Evolutionary conservation across 2,329 filamentous ascomycete species (phyloP).

Genomic region (Cordyceps farinosa): DNA sequence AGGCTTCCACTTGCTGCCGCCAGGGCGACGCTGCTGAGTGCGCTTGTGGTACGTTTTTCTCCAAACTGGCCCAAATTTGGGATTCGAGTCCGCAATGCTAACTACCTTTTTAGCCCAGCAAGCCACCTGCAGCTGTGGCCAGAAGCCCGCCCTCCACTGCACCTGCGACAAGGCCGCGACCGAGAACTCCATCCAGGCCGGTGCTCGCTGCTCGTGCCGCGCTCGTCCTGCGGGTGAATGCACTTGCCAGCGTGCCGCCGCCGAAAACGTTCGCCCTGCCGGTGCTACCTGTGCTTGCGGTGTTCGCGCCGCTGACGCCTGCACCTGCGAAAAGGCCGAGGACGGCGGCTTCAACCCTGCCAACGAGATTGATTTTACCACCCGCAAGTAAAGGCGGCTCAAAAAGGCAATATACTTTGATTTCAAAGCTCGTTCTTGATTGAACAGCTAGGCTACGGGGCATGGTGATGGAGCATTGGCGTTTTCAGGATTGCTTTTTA

Average conservation of each 20-base stretch:
- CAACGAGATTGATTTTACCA: conserved; percentile 86
- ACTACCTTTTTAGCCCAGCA: conserved; percentile 47
- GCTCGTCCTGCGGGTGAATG: conserved; percentile 75
- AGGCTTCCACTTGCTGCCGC: conserved; percentile 54
- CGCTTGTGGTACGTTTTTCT: conserved; percentile 50
- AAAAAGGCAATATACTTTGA: neutral
- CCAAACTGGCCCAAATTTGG: neutral
- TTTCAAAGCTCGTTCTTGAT: neutral
- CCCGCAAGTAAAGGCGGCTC: conserved; percentile 44
- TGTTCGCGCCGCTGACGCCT: conserved; percentile 64
- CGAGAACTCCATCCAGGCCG: conserved; percentile 67
- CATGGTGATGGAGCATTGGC: conserved; percentile 2
- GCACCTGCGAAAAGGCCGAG: conserved; percentile 77
- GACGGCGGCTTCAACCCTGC: conserved; percentile 58
- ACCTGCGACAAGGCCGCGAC: conserved; percentile 70
- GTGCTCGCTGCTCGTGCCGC: conserved; percentile 79
- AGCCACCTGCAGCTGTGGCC: conserved; percentile 82
- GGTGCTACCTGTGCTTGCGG: conserved; percentile 74
- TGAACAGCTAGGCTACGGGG: neutral
- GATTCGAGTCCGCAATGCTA: neutral
- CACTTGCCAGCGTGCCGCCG: conserved; percentile 69
- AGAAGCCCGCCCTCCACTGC: conserved; percentile 83
- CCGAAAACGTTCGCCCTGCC: conserved; percentile 62
- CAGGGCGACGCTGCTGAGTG: conserved; percentile 47
- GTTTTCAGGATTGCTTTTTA: neutral